Base-by-base conservation (phyloP, 805 yeast species). In the Ascoidea rubescens region DNA sequence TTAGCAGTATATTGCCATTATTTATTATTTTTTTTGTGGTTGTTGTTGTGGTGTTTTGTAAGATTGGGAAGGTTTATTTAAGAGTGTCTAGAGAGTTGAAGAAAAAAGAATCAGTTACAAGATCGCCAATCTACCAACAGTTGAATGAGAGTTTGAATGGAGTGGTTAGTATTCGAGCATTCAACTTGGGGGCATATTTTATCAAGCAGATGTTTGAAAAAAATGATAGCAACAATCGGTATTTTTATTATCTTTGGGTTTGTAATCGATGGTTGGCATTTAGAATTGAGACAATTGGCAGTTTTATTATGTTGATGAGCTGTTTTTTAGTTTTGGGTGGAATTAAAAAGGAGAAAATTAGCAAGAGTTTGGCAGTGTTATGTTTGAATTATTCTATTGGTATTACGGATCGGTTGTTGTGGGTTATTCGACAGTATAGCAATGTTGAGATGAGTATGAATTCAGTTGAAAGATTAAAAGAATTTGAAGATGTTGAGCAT, bases 111-210 rank as follows among this genome's bases (percentile, higher is more conserved):
- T 85, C 97, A 1, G 77, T 87, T 50, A 79, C 95, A 14, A 86
- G 87, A 65, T 88, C 96, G 2, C 99, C 99, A 33, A 90, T 91
- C 54, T 96, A 88, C 67, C 98, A 91, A 68, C 97, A 90, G 64
- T 93, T 91, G 63, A 82, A 95, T 16, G 99, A 91, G 68, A 88
- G 97, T 4, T 72, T 91, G 60, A 82, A 79, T 46, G 99, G 99
- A 62, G 89, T 89, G 30, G 80, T 96, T 4, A 89, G 97, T 1
- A 90, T 91, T 59, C 82, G 99, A 67, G 99, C 98, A 1, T 91
- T 87, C 66, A 96, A 96, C 59, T 90, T 89, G 59, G 96, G 88
- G 62, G 75, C 83, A 52, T 75, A 95, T 60, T 91, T 91, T 66
- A 73, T 88, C 73, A 75, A 76, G 59, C 88, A 87, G 63, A 91